Evolutionary conservation across 2,329 filamentous ascomycete genomes (phyloP), one percentile per base, ranked within the genome.

Genomic region (Emmonsiellopsis sp.): DNA sequence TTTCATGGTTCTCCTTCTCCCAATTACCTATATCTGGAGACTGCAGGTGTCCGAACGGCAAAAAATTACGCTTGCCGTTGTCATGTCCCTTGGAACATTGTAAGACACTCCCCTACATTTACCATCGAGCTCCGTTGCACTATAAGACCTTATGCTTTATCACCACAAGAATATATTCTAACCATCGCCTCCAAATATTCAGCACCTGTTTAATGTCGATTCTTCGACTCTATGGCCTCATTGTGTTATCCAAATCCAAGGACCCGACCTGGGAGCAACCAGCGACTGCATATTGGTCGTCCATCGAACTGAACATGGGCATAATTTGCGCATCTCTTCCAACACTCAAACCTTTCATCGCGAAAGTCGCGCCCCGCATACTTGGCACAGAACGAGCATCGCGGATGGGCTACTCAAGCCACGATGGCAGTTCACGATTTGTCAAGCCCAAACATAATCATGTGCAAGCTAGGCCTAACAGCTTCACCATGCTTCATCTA

Each of bases 1-100:
- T 37, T 53, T 41, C 20, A 38, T 48, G 10, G 11, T 56, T 35
- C 51, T 56, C 26, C 15, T 54, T 11, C 31, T 56, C 5, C 54
- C 54, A 15, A 38, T 56, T 13, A 52, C 54, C 13, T 56, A 34
- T 13, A 52, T 56, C 11, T 51, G 31, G 46, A 42, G 44, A 13
- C 42, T 56, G 4, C 54, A 56, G n/a, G 47, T 54, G 20, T 32
- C 46, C 26, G 4, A 20, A 46, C 20, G 46, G 8, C 54, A 48
- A 47, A 54, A 54, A 20, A 26, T 54, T 8, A 50, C 54, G 7
- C 16, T 57, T 7, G 43, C 15, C 30, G 35, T 43, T 41, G 41
- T 55, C 11, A 45, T 57, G n/a, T 37, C 40, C 5, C 53, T 57
- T 31, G 55, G 55, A 20, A 11, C 46, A 34, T 55, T 57, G 55